These are phyloP conservation scores for Cryptomeria japonica DNA, from an alignment of 75 land plant genomes.

Conservation along the genomic window DNA sequence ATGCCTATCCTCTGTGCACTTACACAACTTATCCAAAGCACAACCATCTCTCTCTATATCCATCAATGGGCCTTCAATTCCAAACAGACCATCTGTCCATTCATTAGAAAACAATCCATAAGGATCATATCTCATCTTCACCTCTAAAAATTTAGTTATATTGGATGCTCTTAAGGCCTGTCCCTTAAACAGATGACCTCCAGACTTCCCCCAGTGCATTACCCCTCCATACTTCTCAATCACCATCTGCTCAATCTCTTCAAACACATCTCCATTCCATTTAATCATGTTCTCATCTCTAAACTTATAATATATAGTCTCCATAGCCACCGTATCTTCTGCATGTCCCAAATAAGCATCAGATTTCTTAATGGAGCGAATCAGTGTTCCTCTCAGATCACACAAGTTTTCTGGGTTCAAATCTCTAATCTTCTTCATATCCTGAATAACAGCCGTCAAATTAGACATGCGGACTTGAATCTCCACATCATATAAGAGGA, in stretches of 20 bases:
- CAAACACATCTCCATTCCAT: conserved; percentile 12
- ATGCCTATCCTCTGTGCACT: conserved; percentile 21
- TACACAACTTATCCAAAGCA: conserved; percentile 20
- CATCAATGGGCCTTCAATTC: neutral
- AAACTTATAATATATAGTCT: neutral
- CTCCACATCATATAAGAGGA: conserved; percentile 6
- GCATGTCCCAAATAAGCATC: conserved; percentile 18
- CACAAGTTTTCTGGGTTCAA: conserved; percentile 11
- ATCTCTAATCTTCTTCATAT: conserved; percentile 20
- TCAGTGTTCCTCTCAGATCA: neutral
- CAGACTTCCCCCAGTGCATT: conserved; percentile 21
- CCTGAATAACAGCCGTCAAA: neutral
- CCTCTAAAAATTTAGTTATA: neutral
- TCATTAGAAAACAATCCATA: conserved; percentile 15
- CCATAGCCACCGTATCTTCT: conserved; percentile 8
- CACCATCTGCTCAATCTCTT: conserved; percentile 26
- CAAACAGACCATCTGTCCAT: conserved; percentile 17
- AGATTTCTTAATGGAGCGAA: conserved; percentile 14
- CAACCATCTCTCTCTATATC: neutral
- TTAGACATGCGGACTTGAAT: neutral
- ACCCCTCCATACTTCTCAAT: conserved; percentile 10
- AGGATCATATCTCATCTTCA: conserved; percentile 14
- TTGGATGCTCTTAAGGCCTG: neutral
- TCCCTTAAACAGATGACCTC: neutral
- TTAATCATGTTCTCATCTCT: neutral